A percentile compares a stretch with the other conserved stretches of the same genome.
These are phyloP conservation scores for Aspergillus olivimuriae DNA, from an alignment of 495 filamentous ascomycete genomes.

Conservation along the genomic window DNA sequence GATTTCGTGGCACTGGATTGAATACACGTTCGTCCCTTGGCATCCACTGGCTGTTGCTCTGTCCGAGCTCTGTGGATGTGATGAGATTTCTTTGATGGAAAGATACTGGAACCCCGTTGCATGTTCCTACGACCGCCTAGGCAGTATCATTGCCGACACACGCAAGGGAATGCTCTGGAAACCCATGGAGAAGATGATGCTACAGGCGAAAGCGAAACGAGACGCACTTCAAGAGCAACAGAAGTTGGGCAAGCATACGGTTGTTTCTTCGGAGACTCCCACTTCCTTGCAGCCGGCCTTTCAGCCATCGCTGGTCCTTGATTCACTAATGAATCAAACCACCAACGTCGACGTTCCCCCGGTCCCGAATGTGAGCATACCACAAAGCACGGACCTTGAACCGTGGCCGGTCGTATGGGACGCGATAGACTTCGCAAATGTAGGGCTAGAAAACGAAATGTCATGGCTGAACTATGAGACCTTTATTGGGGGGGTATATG, in stretches of 20 bases:
- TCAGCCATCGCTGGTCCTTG: not conserved
- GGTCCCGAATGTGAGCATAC: not conserved
- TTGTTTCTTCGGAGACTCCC: not conserved
- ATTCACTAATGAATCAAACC: not conserved
- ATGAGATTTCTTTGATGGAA: constrained; percentile 53
- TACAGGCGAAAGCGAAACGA: constrained; percentile 23
- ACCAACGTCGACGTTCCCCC: not conserved
- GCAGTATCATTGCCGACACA: constrained; percentile 44
- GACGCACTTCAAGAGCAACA: too few relatives aligned
- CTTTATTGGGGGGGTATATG: constrained; percentile 29
- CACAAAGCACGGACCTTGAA: not conserved
- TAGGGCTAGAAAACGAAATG: constrained; percentile 10
- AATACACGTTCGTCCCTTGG: constrained; percentile 39
- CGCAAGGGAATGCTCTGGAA: constrained; percentile 60
- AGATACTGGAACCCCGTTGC: constrained; percentile 69
- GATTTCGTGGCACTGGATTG: constrained; percentile 34
- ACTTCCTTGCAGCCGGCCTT: constrained; percentile 3
- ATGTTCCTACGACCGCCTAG: constrained; percentile 46
- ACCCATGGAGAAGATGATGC: constrained; percentile 62
- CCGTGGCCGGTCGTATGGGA: constrained; percentile 29
- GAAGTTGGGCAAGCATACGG: not conserved
- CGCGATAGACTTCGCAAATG: constrained; percentile 19
- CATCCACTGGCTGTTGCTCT: constrained; percentile 46
- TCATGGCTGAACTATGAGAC: constrained; percentile 30
- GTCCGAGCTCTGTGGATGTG: constrained; percentile 65